phyloP scores from a whole-genome alignment of 345 rosid genomes.

The Reutealis trisperma region DNA sequence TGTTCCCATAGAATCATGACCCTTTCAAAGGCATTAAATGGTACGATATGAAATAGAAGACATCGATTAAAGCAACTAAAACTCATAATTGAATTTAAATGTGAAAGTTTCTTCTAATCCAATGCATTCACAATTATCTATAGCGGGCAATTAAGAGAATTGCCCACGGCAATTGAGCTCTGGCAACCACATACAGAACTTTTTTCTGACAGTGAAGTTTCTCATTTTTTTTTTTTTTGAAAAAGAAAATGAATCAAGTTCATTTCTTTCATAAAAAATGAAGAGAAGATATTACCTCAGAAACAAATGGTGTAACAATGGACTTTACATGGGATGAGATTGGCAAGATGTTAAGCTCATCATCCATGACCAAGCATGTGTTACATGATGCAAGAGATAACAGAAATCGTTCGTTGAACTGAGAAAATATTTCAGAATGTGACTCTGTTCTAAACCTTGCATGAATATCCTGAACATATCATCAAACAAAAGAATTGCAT shows the following conservation, averaged over 20 bases:
- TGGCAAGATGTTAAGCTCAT: slow-evolving; percentile 3
- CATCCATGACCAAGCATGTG: not conserved
- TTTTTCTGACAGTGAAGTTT: too few relatives aligned
- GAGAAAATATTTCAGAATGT: slow-evolving; percentile 7
- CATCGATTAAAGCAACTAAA: too few relatives aligned
- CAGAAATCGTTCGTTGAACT: slow-evolving; percentile 4
- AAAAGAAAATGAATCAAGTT: not conserved
- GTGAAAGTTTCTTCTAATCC: not conserved
- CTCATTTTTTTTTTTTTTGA: too few relatives aligned
- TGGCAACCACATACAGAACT: too few relatives aligned
- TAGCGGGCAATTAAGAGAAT: not conserved
- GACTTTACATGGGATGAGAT: not conserved
- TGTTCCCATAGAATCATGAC: not conserved
- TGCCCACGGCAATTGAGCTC: not conserved
- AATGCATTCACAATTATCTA: not conserved
- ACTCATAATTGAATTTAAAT: too few relatives aligned
- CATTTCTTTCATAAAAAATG: not conserved
- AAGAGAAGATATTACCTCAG: not conserved
- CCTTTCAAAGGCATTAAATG: not conserved
- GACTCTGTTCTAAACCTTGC: slow-evolving; percentile 3
- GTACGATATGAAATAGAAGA: too few relatives aligned
- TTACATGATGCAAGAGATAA: slow-evolving; percentile 5
- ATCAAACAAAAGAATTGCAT: not conserved
- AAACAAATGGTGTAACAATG: not conserved
- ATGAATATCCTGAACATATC: slow-evolving; percentile 1